Evolutionary conservation across 148 eudicot genomes (phyloP).

Genomic region (Drosera capensis): DNA sequence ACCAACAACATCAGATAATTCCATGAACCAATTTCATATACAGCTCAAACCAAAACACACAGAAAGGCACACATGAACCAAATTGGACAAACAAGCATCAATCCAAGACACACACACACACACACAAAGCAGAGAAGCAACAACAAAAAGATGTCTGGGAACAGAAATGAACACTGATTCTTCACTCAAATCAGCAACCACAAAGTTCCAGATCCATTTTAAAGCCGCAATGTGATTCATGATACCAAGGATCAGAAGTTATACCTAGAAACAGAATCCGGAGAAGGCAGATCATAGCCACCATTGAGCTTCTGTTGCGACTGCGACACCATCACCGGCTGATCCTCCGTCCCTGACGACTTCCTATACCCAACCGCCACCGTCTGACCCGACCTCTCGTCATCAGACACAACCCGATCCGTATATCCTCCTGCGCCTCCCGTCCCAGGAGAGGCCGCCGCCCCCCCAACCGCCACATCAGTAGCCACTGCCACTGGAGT

Average conservation of each 20-base stretch:
- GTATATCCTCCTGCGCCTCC: conserved; percentile 19
- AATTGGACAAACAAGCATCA: too few relatives aligned
- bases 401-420: conserved; percentile 34
- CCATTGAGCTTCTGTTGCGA: conserved; percentile 18
- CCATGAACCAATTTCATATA: too few relatives aligned
- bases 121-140: too few relatives aligned
- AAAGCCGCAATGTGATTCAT: too few relatives aligned
- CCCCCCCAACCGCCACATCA: conserved; percentile 2
- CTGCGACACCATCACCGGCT: conserved; percentile 14
- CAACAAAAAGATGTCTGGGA: too few relatives aligned
- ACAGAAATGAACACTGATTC: too few relatives aligned
- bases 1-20: too few relatives aligned
- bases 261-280: conserved; percentile 85
- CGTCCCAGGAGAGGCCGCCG: not conserved
- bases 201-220: not conserved
- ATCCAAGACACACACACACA: too few relatives aligned
- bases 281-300: conserved; percentile 55
- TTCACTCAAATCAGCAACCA: not conserved
- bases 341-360: conserved; percentile 10
- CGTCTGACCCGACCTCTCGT: conserved; percentile 58
- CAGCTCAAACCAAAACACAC: too few relatives aligned
- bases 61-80: too few relatives aligned
- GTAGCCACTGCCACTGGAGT: conserved; percentile 8
- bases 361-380: conserved; percentile 22
- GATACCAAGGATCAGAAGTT: not conserved